These are phyloP conservation scores for Ganoderma sp. DNA, from an alignment of 1,284 basidiomycete species.

Conservation along the genomic window DNA sequence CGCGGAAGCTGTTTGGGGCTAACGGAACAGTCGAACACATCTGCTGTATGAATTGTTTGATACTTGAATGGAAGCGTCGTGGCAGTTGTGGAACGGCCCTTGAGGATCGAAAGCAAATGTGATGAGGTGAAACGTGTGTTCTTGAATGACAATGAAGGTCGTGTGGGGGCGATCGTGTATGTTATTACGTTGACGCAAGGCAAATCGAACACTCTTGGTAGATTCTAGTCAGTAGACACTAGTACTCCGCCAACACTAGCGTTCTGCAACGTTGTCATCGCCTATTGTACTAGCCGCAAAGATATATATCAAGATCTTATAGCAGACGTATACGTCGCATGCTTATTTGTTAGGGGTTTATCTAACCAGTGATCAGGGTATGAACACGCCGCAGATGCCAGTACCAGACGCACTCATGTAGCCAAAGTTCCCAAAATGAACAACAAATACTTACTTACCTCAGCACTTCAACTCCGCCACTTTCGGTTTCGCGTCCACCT, in stretches of 20 bases:
- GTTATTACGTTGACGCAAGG: background rate
- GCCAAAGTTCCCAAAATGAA: background rate
- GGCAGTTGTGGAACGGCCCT: no score
- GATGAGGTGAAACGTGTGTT: background rate
- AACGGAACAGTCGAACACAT: background rate
- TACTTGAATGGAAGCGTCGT: background rate
- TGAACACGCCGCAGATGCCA: background rate
- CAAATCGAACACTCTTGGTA: background rate
- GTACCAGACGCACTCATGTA: background rate
- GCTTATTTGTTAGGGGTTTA: background rate
- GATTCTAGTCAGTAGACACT: background rate
- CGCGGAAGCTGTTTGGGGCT: slow-evolving; percentile 40
- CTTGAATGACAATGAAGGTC: no score
- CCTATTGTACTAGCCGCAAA: background rate
- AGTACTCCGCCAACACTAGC: no score
- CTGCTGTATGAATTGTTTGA: background rate
- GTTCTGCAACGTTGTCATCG: no score
- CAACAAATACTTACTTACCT: background rate
- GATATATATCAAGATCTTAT: background rate
- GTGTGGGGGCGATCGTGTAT: background rate
- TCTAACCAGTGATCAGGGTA: background rate
- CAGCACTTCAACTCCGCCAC: slow-evolving; percentile 27
- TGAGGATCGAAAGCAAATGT: background rate
- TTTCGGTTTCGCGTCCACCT: slow-evolving; percentile 26
- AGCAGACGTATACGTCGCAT: background rate